Percentiles rank a stretch among this genome's conserved stretches.
Evolutionary conservation across 768 basidiomycete genomes (phyloP).

Genomic region (Psilocybe cyanescens): DNA sequence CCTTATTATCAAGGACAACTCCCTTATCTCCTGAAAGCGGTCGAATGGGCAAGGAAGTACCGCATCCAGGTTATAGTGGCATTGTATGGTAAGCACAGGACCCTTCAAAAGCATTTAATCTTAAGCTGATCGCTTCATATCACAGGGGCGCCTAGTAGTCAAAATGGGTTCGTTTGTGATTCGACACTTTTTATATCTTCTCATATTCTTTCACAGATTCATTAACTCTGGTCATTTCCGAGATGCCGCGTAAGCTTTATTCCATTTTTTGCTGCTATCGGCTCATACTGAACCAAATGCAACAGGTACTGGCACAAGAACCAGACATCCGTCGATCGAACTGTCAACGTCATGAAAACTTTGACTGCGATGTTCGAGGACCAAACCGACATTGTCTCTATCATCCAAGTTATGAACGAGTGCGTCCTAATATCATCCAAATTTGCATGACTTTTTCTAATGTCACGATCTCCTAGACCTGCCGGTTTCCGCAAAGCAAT

Average conservation of each 20-base stretch:
- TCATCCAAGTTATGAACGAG: slow-evolving; percentile 81
- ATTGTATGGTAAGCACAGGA: slow-evolving; percentile 49
- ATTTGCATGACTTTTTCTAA: no score
- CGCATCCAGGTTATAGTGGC: slow-evolving; percentile 83
- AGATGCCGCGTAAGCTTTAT: slow-evolving; percentile 45
- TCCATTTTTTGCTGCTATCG: no score
- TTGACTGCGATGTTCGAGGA: slow-evolving; percentile 61
- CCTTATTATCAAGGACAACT: slow-evolving; percentile 80
- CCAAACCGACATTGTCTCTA: slow-evolving; percentile 57
- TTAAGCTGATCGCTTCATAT: background rate
- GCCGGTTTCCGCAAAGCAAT: slow-evolving; percentile 60
- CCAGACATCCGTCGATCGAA: slow-evolving; percentile 67
- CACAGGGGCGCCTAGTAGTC: slow-evolving; percentile 74
- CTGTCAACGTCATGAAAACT: slow-evolving; percentile 64
- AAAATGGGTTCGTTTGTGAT: slow-evolving; percentile 70
- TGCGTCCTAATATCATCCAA: slow-evolving; percentile 36
- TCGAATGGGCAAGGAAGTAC: slow-evolving; percentile 67
- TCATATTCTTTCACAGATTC: slow-evolving; percentile 46
- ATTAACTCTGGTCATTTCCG: slow-evolving; percentile 79
- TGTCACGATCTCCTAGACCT: slow-evolving; percentile 46
- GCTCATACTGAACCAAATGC: no score
- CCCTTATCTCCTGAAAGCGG: slow-evolving; percentile 65
- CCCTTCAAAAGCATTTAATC: background rate
- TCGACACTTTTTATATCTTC: no score
- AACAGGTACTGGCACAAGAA: slow-evolving; percentile 67